Evolutionary conservation across 139 green algal species (phyloP).

Genomic region (Haematococcus sp.): DNA sequence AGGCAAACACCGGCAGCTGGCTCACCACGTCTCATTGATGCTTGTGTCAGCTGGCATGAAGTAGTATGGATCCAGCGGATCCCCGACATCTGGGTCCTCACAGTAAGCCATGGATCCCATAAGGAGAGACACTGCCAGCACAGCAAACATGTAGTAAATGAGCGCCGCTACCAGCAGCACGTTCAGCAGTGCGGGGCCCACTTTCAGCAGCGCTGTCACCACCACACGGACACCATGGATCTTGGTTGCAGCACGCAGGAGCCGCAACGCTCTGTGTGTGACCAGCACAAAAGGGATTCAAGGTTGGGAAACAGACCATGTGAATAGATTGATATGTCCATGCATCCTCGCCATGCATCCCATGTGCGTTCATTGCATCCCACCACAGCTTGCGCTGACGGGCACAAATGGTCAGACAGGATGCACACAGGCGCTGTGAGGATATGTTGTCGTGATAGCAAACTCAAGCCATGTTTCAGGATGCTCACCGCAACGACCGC

Average conservation of each 20-base stretch:
- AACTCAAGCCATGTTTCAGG: too few relatives aligned
- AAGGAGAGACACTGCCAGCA: slow-evolving; percentile 67
- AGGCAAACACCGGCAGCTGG: too few relatives aligned
- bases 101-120: slow-evolving; percentile 33
- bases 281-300: too few relatives aligned
- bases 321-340: too few relatives aligned
- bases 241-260: slow-evolving; percentile 53
- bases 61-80: slow-evolving; percentile 40
- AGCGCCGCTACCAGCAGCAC: slow-evolving; percentile 62
- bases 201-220: slow-evolving; percentile 53
- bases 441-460: too few relatives aligned
- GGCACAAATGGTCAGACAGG: too few relatives aligned
- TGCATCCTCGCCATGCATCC: too few relatives aligned
- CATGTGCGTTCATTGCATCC: too few relatives aligned
- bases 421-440: too few relatives aligned
- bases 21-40: slow-evolving; percentile 46
- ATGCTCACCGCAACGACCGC: too few relatives aligned
- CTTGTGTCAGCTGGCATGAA: slow-evolving; percentile 24
- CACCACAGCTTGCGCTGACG: too few relatives aligned
- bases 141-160: slow-evolving; percentile 73
- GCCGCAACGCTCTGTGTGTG: slow-evolving; percentile 52
- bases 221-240: slow-evolving; percentile 48
- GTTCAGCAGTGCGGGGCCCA: slow-evolving; percentile 58
- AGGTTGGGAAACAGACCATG: too few relatives aligned
- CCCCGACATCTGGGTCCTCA: slow-evolving; percentile 9